Conservation (phyloP, 192 early-diverging fungal species). For the Coemansia sp. region DNA sequence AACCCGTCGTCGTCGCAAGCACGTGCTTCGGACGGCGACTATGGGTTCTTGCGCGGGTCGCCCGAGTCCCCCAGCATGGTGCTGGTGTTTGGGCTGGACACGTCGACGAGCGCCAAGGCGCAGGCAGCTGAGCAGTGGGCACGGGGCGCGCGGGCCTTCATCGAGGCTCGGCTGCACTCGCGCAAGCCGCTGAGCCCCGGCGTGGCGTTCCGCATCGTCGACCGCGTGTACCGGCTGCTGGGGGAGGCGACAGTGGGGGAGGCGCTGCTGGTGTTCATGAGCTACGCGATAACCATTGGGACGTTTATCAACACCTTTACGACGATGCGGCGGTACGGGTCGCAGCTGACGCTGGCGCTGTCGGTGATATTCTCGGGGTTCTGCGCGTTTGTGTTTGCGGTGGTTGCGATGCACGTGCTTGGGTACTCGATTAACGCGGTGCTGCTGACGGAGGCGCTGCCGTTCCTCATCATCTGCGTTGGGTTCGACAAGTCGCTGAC, state of each 20-base stretch:
- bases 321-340: slow-evolving; percentile 85
- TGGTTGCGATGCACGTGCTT: slow-evolving; percentile 65
- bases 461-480: slow-evolving; percentile 86
- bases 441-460: slow-evolving; percentile 80
- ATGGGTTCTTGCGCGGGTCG: slow-evolving; percentile 53
- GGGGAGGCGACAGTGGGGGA: slow-evolving; percentile 73
- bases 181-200: slow-evolving; percentile 9
- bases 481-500: slow-evolving; percentile 86
- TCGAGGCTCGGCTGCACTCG: slow-evolving; percentile 22
- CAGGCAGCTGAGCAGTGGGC: slow-evolving; percentile 28
- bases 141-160: slow-evolving; percentile 13
- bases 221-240: slow-evolving; percentile 63
- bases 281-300: slow-evolving; percentile 78
- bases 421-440: slow-evolving; percentile 69
- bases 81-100: slow-evolving; percentile 49
- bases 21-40: slow-evolving; percentile 14
- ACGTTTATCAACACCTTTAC: slow-evolving; percentile 77
- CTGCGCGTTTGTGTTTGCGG: slow-evolving; percentile 74
- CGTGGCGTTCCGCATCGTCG: slow-evolving; percentile 32
- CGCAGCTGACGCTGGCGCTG: slow-evolving; percentile 72
- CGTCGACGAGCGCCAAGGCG: slow-evolving; percentile 10
- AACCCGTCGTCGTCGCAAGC: slow-evolving; percentile 50
- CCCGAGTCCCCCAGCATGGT: slow-evolving; percentile 28
- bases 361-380: slow-evolving; percentile 69
- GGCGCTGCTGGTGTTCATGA: slow-evolving; percentile 71